phyloP scores from a whole-genome alignment of 768 basidiomycete species.

The Trametes gibbosa region DNA sequence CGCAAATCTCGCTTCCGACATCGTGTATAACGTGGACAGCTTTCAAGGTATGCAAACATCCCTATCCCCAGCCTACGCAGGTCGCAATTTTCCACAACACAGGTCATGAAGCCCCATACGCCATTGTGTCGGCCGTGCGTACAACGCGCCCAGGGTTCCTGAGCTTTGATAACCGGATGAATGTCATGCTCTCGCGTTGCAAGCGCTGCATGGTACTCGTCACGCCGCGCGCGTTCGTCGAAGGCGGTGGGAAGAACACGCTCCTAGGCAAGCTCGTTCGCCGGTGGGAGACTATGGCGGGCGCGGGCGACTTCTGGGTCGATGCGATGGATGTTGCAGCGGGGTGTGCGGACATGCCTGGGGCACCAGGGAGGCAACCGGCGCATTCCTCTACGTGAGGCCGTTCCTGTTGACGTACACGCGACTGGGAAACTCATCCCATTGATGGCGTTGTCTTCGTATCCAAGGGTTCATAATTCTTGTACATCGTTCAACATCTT shows the following conservation, averaged over 20 bases:
- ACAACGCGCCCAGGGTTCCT: slow-evolving; percentile 47
- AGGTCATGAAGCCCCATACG: slow-evolving; percentile 53
- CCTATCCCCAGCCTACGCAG: background rate
- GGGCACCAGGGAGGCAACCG: background rate
- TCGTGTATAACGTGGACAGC: slow-evolving; percentile 53
- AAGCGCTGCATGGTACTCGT: slow-evolving; percentile 47
- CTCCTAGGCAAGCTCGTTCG: slow-evolving; percentile 40
- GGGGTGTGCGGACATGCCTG: background rate
- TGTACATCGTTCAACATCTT: no score
- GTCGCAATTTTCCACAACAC: background rate
- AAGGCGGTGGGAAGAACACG: slow-evolving; percentile 28
- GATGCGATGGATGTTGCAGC: slow-evolving; percentile 5
- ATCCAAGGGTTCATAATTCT: no score
- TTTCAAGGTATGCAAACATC: slow-evolving; percentile 43
- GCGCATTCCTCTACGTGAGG: background rate
- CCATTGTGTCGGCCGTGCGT: slow-evolving; percentile 50
- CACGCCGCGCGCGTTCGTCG: slow-evolving; percentile 41
- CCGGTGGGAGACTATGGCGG: slow-evolving; percentile 26
- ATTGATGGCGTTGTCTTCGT: no score
- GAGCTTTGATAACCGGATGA: slow-evolving; percentile 41
- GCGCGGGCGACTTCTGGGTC: slow-evolving; percentile 1
- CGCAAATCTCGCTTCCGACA: slow-evolving; percentile 38
- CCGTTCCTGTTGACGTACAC: no score
- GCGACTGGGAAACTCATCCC: no score
- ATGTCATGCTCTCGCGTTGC: slow-evolving; percentile 50